Conservation (phyloP, 352 stramenopile species). For the Plasmopara muralis region DNA sequence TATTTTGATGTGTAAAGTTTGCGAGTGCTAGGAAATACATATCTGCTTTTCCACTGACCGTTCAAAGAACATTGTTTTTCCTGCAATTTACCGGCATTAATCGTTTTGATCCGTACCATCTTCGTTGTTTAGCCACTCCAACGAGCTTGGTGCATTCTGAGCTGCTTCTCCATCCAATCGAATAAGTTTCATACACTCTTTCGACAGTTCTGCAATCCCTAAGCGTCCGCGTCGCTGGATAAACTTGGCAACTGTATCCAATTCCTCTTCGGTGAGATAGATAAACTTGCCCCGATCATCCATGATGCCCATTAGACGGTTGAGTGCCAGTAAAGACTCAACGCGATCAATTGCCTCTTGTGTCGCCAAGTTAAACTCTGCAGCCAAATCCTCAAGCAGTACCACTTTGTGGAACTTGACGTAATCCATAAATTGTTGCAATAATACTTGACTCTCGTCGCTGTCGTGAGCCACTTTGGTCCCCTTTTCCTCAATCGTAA, state of each 20-base stretch:
- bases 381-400: slow-evolving; percentile 62
- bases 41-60: no score
- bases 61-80: no score
- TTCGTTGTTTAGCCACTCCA: slow-evolving; percentile 34
- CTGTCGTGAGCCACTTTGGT: slow-evolving; percentile 44
- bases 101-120: neutral
- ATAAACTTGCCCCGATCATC: slow-evolving; percentile 82
- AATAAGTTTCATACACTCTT: slow-evolving; percentile 78
- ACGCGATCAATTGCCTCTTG: slow-evolving; percentile 63
- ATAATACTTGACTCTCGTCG: slow-evolving; percentile 51
- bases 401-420: slow-evolving; percentile 73
- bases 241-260: slow-evolving; percentile 67
- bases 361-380: slow-evolving; percentile 58
- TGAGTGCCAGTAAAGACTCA: slow-evolving; percentile 40
- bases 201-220: slow-evolving; percentile 51
- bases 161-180: slow-evolving; percentile 43
- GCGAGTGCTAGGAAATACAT: neutral
- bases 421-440: slow-evolving; percentile 71
- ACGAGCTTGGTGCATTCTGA: slow-evolving; percentile 30
- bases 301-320: slow-evolving; percentile 64
- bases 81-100: neutral
- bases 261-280: slow-evolving; percentile 71
- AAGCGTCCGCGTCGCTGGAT: slow-evolving; percentile 62
- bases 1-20: slow-evolving; percentile 67
- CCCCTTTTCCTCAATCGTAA: slow-evolving; percentile 61